Percentiles rank a stretch among this genome's conserved stretches.
phyloP scores from a whole-genome alignment of 2,329 filamentous ascomycete species.

The Ophioceras dolichostomum region DNA sequence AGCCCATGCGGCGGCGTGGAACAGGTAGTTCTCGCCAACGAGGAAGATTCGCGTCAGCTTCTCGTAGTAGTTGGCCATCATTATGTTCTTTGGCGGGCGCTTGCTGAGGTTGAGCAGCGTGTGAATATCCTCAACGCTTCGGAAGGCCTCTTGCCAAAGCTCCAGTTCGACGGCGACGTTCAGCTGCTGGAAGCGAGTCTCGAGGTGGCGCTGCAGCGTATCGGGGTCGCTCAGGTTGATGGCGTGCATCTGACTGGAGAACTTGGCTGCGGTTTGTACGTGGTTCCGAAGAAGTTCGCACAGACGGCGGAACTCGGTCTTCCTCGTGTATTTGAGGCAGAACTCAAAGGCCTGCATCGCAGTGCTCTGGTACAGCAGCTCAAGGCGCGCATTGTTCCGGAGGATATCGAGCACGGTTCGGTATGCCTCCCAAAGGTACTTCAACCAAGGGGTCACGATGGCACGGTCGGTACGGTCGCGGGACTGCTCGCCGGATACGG shows the following conservation, averaged over 20 bases:
- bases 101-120: slow-evolving; percentile 96
- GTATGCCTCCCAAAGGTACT: slow-evolving; percentile 99
- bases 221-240: slow-evolving; percentile 98
- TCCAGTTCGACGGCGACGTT: slow-evolving; percentile 97
- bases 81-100: slow-evolving; percentile 93
- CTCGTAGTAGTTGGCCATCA: slow-evolving; percentile 99
- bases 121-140: slow-evolving; percentile 97
- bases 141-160: slow-evolving; percentile 98
- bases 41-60: slow-evolving; percentile 98
- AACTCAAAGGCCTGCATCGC: slow-evolving; percentile 98
- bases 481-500: slow-evolving; percentile 95
- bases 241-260: slow-evolving; percentile 97
- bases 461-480: slow-evolving; percentile 94
- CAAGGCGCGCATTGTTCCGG: slow-evolving; percentile 95
- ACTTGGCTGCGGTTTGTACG: slow-evolving; percentile 97
- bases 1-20: slow-evolving; percentile 96
- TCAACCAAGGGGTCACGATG: slow-evolving; percentile 97
- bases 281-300: slow-evolving; percentile 98
- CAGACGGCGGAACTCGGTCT: slow-evolving; percentile 97
- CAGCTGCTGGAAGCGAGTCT: slow-evolving; percentile 96
- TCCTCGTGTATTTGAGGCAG: slow-evolving; percentile 93
- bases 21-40: slow-evolving; percentile 97
- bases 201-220: slow-evolving; percentile 90
- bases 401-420: slow-evolving; percentile 96
- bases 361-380: slow-evolving; percentile 96